phyloP scores from a whole-genome alignment of 2,329 filamentous ascomycete species.

The Zymoseptoria ardabiliae region DNA sequence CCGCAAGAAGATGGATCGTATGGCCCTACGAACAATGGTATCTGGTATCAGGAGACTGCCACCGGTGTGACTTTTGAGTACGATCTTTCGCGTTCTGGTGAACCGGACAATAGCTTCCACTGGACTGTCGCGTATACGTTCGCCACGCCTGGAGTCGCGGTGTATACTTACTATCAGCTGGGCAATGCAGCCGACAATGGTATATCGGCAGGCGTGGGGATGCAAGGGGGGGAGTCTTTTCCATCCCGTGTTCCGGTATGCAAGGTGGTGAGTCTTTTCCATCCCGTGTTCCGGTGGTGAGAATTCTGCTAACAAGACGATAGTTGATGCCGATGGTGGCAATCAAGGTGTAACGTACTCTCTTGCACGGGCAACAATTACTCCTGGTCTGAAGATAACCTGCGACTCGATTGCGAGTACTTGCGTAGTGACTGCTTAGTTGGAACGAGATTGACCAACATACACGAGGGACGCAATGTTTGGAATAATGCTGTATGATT shows the following conservation, averaged over 20 bases:
- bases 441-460: not conserved
- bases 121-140: slow-evolving; percentile 27
- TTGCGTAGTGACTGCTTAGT: slow-evolving; percentile 8
- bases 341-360: slow-evolving; percentile 14
- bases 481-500: not conserved
- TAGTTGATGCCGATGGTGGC: slow-evolving; percentile 5
- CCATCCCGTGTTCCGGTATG: not conserved
- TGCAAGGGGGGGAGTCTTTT: slow-evolving; percentile 25
- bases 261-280: not conserved
- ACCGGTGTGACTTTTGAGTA: slow-evolving; percentile 27
- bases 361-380: slow-evolving; percentile 10
- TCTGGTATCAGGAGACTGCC: slow-evolving; percentile 27
- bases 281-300: no score
- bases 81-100: slow-evolving; percentile 19
- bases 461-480: not conserved
- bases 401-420: slow-evolving; percentile 19
- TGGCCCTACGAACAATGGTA: slow-evolving; percentile 18
- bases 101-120: slow-evolving; percentile 20
- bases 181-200: slow-evolving; percentile 20
- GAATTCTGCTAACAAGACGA: not conserved
- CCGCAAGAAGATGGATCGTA: not conserved
- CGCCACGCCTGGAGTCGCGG: slow-evolving; percentile 23
- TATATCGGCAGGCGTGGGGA: slow-evolving; percentile 19
- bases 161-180: slow-evolving; percentile 24
- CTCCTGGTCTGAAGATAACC: slow-evolving; percentile 18